A percentile compares a stretch with the other conserved stretches of the same genome.
These are phyloP conservation scores for Wallacemonas sp. DNA, from an alignment of 208 protist species.

Conservation along the genomic window DNA sequence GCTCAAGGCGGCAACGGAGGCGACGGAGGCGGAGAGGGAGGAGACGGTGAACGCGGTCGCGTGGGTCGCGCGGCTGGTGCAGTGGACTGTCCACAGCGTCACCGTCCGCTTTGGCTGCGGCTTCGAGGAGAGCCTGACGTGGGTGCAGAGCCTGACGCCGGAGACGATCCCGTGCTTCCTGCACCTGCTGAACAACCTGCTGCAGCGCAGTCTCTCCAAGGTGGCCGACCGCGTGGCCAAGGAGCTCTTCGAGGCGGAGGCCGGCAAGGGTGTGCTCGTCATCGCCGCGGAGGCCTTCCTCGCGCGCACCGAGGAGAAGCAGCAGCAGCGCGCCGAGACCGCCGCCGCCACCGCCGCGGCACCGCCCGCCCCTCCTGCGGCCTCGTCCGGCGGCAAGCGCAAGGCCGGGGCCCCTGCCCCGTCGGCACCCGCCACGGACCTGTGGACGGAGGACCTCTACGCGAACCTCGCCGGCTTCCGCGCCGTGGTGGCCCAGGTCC, in stretches of 20 bases:
- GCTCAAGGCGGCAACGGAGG: not conserved
- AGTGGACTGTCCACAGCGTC: constrained; percentile 86
- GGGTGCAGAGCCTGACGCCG: constrained; percentile 52
- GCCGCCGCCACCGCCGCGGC: not conserved
- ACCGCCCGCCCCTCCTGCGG: not conserved
- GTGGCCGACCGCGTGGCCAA: constrained; percentile 76
- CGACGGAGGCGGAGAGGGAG: constrained; percentile 11
- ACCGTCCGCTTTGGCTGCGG: constrained; percentile 76
- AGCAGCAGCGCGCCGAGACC: constrained; percentile 10
- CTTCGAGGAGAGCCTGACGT: constrained; percentile 69
- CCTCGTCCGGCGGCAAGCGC: too few relatives aligned
- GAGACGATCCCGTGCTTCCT: constrained; percentile 78
- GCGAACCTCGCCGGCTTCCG: constrained; percentile 49
- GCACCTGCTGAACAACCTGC: constrained; percentile 80
- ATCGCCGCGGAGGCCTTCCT: constrained; percentile 60
- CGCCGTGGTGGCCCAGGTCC: constrained; percentile 38
- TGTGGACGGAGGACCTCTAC: constrained; percentile 62
- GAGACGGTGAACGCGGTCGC: constrained; percentile 47
- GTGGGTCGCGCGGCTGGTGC: constrained; percentile 77
- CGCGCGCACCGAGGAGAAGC: constrained; percentile 44
- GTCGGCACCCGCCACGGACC: constrained; percentile 30
- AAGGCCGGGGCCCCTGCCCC: too few relatives aligned
- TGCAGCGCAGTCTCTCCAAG: constrained; percentile 88
- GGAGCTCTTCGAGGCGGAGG: constrained; percentile 49
- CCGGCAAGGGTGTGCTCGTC: constrained; percentile 65